Conservation (phyloP, 495 filamentous ascomycete species). For the Astrocystis sublimbata region DNA sequence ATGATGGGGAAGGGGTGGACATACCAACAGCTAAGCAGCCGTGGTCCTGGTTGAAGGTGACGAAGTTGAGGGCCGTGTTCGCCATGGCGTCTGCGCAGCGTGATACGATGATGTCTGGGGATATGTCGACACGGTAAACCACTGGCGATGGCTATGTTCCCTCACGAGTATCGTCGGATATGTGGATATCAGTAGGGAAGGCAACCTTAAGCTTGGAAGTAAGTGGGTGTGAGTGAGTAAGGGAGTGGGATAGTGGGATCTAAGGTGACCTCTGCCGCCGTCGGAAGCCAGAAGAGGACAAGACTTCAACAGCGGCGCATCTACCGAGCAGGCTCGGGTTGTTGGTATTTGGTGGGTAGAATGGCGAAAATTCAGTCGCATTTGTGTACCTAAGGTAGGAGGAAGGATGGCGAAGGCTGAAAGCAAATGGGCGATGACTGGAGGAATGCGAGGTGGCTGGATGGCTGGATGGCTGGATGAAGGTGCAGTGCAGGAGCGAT, state of each 20-base stretch:
- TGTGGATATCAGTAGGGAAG: background rate
- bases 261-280: conserved; percentile 16
- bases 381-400: background rate
- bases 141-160: background rate
- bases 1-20: conserved; percentile 26
- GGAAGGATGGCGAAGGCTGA: background rate
- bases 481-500: background rate
- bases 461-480: background rate
- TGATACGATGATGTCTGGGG: no score
- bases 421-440: background rate
- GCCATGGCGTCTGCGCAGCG: conserved; percentile 40
- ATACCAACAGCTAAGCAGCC: conserved; percentile 90
- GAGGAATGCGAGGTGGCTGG: conserved; percentile 6
- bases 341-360: no score
- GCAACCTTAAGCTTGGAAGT: no score
- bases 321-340: background rate
- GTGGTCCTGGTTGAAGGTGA: conserved; percentile 99
- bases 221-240: background rate
- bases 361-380: background rate
- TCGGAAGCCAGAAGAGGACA: conserved; percentile 13
- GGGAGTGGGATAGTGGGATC: no score
- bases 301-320: conserved; percentile 22
- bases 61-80: conserved; percentile 81
- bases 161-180: background rate
- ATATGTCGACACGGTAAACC: background rate